Evolutionary conservation across 306 rosid genomes (phyloP), one percentile per base, ranked within the genome.

Genomic region (Cicer cuneatum): DNA sequence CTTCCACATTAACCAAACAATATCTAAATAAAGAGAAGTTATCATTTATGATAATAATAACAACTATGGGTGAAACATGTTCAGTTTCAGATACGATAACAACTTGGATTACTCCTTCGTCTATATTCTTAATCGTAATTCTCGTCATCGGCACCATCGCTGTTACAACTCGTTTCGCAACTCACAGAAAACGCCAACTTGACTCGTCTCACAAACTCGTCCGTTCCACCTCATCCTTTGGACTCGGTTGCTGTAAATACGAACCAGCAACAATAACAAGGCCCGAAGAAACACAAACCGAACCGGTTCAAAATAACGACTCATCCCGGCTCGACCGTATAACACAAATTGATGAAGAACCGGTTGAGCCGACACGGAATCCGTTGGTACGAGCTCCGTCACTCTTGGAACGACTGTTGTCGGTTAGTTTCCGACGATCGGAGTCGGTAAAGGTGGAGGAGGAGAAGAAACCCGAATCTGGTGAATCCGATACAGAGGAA

Each of bases 101-200:
- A 6, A 77, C 69, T 66, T 94, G 90, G 96, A 0, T 86, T 66
- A 92, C 89, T 0, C 93, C 99, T 11, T 51, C 88, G 7, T 75
- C 42, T 42, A 84, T 94, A 21, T 94, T 92, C 89, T 0, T 94
- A 77, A 1, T 92, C 52, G 7, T 94, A 78, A 94, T 92, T 89
- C 84, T 92, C 66, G 82, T 81, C 60, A 90, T 92, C 72, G 86
- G 76, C 9, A 81, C 86, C 85, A 82, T 94, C 45, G 66, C 66
- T 16, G 41, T 94, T 73, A 77, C 66, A 12, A 69, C 91, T 35
- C 90, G 81, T 49, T 80, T 85, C 46, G 48, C 83, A 12, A 10
- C 74, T 56, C 51, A 74, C 6, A 9, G 18, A 29, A 83, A 11
- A 47, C 47, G 5, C 1, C 62, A 73, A 6, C 69, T 15, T 21